Evolutionary conservation across 164 flowering plant species (phyloP).

Genomic region (Aristolochia contorta): DNA sequence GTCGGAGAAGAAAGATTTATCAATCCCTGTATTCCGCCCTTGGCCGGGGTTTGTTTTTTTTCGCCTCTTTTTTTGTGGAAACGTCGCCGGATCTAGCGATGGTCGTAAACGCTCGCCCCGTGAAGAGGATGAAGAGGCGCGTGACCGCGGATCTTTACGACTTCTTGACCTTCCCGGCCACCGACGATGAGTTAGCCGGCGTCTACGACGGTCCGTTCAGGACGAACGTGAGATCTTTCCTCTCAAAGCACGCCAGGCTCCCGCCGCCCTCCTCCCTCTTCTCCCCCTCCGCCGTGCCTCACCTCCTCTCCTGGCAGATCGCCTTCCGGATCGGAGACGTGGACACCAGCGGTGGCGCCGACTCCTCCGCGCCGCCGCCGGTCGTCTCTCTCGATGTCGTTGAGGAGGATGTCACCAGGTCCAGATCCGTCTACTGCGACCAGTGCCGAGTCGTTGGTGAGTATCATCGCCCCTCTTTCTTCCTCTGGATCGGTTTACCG

Average conservation of each 20-base stretch:
- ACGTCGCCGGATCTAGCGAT: conserved; percentile 15
- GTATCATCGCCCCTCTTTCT: conserved; percentile 5
- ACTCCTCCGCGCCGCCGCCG: conserved; percentile 13
- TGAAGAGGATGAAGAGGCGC: conserved; percentile 64
- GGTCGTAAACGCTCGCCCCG: conserved; percentile 59
- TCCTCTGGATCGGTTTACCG: not conserved
- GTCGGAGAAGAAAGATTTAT: too few species aligned
- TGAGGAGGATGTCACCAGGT: conserved; percentile 72
- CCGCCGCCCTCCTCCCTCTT: conserved; percentile 32
- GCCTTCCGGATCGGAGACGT: conserved; percentile 35
- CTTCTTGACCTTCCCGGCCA: conserved; percentile 44
- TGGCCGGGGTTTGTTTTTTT: too few species aligned
- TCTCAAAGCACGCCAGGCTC: conserved; percentile 31
- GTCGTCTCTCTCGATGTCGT: conserved; percentile 54
- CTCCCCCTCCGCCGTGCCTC: conserved; percentile 16
- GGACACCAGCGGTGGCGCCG: conserved; percentile 15
- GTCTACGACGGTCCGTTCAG: conserved; percentile 38
- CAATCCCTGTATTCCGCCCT: too few species aligned
- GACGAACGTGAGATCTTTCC: conserved; percentile 29
- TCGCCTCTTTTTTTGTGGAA: not conserved
- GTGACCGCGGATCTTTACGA: conserved; percentile 62
- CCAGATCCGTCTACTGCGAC: conserved; percentile 81
- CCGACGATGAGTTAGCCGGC: conserved; percentile 13
- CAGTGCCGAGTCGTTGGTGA: conserved; percentile 95
- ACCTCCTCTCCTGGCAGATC: conserved; percentile 45